Evolutionary conservation across 2,329 filamentous ascomycete genomes (phyloP).

Genomic region (Chaetothyriales sp.): DNA sequence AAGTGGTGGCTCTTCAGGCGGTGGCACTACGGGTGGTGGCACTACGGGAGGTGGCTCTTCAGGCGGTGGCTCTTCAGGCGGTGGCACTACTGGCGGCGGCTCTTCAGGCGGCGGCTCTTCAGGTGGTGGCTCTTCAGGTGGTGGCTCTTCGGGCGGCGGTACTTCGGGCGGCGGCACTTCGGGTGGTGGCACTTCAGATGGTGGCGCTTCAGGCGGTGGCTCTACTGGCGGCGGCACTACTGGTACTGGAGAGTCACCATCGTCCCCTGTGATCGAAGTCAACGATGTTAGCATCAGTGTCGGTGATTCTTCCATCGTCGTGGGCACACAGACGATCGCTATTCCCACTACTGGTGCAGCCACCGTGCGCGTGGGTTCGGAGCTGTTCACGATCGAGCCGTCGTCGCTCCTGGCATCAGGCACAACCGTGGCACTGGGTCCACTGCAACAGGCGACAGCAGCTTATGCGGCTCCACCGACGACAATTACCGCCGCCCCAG

Average conservation of each 20-base stretch:
- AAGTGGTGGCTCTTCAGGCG: too few species aligned
- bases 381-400: not conserved
- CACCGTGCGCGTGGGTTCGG: slow-evolving; percentile 4
- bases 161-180: too few species aligned
- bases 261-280: not conserved
- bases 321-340: slow-evolving; percentile 12
- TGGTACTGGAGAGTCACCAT: not conserved
- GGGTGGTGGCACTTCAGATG: too few species aligned
- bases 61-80: too few species aligned
- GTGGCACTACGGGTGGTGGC: too few species aligned
- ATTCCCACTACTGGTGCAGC: slow-evolving; percentile 9
- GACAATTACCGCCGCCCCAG: slow-evolving; percentile 6
- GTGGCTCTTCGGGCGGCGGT: too few species aligned
- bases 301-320: slow-evolving; percentile 10
- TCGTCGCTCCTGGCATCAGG: slow-evolving; percentile 10
- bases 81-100: too few species aligned
- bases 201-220: too few species aligned
- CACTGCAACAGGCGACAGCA: slow-evolving; percentile 1
- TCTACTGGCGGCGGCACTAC: too few species aligned
- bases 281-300: slow-evolving; percentile 12
- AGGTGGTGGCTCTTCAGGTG: too few species aligned
- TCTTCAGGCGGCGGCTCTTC: too few species aligned
- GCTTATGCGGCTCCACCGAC: slow-evolving; percentile 2
- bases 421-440: slow-evolving; percentile 9
- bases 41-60: too few species aligned